Conservation (phyloP, 1,284 basidiomycete genomes). For the Mycosarcoma mackinlayi region DNA sequence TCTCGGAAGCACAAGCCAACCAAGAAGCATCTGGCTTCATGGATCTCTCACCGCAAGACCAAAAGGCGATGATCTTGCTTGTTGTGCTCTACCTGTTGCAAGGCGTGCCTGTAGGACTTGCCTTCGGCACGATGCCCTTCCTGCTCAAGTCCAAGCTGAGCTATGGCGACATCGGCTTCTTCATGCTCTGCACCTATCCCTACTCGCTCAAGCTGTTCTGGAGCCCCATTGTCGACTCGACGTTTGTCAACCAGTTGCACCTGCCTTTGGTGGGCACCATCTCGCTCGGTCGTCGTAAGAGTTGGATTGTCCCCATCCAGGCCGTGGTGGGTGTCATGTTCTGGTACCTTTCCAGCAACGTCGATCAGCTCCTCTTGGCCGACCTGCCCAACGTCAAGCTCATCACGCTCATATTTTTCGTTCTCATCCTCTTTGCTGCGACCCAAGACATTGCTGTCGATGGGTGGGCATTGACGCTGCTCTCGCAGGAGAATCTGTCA, state of each 20-base stretch:
- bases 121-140: conserved; percentile 90
- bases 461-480: conserved; percentile 95
- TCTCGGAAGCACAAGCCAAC: conserved; percentile 19
- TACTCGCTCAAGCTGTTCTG: conserved; percentile 97
- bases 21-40: conserved; percentile 47
- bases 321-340: conserved; percentile 86
- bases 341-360: conserved; percentile 85
- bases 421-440: conserved; percentile 88
- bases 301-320: conserved; percentile 99
- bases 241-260: conserved; percentile 76
- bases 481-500: conserved; percentile 92
- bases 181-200: conserved; percentile 93
- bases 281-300: conserved; percentile 85
- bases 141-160: conserved; percentile 92
- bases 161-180: conserved; percentile 94
- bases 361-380: conserved; percentile 82
- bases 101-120: conserved; percentile 86
- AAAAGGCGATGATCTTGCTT: conserved; percentile 80
- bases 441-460: conserved; percentile 99
- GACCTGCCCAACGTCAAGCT: conserved; percentile 81
- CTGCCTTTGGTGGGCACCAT: conserved; percentile 44
- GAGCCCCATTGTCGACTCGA: conserved; percentile 96
- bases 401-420: conserved; percentile 87
- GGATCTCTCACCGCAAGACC: conserved; percentile 45
- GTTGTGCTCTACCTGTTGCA: conserved; percentile 92